Conservation (phyloP, 2,329 filamentous ascomycete genomes). For the Pseudofabraea citricarpa region DNA sequence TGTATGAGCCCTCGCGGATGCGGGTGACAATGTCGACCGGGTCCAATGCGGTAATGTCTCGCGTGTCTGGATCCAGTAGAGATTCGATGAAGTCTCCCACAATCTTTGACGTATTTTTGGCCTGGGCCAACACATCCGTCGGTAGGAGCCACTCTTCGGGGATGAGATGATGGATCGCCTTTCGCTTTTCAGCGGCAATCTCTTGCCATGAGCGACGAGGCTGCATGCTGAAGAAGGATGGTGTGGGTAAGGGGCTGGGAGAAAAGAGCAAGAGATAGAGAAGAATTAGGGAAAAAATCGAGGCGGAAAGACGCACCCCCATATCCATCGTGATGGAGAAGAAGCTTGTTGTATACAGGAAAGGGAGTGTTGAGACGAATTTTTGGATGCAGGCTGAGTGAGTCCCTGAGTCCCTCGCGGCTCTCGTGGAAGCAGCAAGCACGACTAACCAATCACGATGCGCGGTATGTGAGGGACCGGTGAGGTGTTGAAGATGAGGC, state of each 20-base stretch:
- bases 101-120: neutral
- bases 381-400: no score
- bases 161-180: neutral
- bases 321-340: no score
- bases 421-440: no score
- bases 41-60: conserved; percentile 53
- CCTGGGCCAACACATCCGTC: neutral
- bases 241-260: neutral
- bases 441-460: no score
- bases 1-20: conserved; percentile 47
- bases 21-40: conserved; percentile 46
- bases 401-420: no score
- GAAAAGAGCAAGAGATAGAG: neutral
- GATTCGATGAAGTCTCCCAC: neutral
- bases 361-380: no score
- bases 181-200: neutral
- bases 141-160: conserved; percentile 29
- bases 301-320: neutral
- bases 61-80: conserved; percentile 6
- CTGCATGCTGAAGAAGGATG: neutral
- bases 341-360: no score
- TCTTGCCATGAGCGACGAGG: neutral
- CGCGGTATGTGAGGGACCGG: no score
- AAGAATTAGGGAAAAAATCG: neutral
- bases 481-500: no score